Evolutionary conservation across 2,329 filamentous ascomycete genomes (phyloP).

Genomic region (Hymenotorrendiella dingleyae): DNA sequence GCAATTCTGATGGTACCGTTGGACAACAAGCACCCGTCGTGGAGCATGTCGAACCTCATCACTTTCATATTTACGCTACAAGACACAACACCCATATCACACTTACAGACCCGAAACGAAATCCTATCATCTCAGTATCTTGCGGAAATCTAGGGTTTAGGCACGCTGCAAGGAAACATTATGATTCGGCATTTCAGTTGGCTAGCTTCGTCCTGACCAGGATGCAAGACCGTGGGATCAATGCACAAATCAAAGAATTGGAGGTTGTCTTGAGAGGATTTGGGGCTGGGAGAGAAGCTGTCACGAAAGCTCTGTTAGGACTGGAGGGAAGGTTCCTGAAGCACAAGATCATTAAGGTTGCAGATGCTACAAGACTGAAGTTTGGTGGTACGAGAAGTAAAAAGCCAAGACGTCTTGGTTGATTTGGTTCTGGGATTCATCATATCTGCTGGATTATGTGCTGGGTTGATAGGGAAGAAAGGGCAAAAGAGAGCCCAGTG

Average conservation of each 20-base stretch:
- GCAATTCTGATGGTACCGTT: conserved; percentile 13
- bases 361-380: conserved; percentile 85
- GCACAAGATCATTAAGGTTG: conserved; percentile 69
- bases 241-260: conserved; percentile 67
- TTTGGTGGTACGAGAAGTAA: conserved; percentile 89
- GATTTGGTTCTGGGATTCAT: too few species aligned
- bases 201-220: conserved; percentile 76
- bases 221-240: conserved; percentile 75
- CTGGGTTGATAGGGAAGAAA: neutral
- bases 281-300: conserved; percentile 79
- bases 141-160: conserved; percentile 88
- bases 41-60: conserved; percentile 59
- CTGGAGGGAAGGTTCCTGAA: conserved; percentile 74
- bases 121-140: conserved; percentile 73
- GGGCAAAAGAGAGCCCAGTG: conserved; percentile 9
- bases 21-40: conserved; percentile 3
- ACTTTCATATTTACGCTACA: conserved; percentile 79
- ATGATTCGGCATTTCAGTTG: conserved; percentile 90
- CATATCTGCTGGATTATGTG: too few species aligned
- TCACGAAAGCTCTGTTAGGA: conserved; percentile 82
- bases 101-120: conserved; percentile 73
- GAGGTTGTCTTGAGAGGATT: conserved; percentile 83
- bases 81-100: conserved; percentile 97
- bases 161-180: conserved; percentile 72
- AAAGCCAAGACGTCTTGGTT: conserved; percentile 69